Percentiles rank a stretch among this genome's conserved stretches.
Evolutionary conservation across 305 asterid genomes (phyloP).

Genomic region (Fraxinus platypoda): DNA sequence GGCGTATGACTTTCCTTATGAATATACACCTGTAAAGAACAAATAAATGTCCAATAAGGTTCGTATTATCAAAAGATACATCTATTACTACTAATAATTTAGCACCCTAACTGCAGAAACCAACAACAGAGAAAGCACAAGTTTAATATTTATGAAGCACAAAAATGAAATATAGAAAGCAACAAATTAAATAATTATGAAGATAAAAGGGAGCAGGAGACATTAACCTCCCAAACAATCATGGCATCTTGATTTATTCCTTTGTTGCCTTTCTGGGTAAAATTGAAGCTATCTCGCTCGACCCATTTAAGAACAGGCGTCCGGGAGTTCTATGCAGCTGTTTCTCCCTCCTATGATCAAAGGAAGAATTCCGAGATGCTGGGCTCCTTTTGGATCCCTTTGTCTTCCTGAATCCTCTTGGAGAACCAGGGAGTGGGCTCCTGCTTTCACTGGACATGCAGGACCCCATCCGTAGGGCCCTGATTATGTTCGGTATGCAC

Average conservation of each 20-base stretch:
- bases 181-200: neutral
- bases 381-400: conserved; percentile 44
- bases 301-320: conserved; percentile 78
- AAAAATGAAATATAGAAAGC: neutral
- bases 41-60: neutral
- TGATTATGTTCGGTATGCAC: conserved; percentile 59
- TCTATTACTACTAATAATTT: neutral
- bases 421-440: conserved; percentile 60
- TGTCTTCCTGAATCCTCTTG: conserved; percentile 38
- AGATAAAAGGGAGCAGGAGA: neutral
- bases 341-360: conserved; percentile 58
- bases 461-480: conserved; percentile 85
- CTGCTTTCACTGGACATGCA: conserved; percentile 70
- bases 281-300: conserved; percentile 53
- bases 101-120: neutral
- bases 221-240: neutral
- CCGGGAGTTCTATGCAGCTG: conserved; percentile 61
- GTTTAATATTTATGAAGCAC: neutral
- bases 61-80: neutral
- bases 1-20: neutral
- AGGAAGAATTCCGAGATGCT: conserved; percentile 58
- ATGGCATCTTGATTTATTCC: neutral
- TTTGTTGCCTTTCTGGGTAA: neutral
- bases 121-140: neutral
- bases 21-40: neutral